A percentile compares a stretch with the other conserved stretches of the same genome.
phyloP scores from a whole-genome alignment of 306 rosid species.

The Ochetophila trinervis region DNA sequence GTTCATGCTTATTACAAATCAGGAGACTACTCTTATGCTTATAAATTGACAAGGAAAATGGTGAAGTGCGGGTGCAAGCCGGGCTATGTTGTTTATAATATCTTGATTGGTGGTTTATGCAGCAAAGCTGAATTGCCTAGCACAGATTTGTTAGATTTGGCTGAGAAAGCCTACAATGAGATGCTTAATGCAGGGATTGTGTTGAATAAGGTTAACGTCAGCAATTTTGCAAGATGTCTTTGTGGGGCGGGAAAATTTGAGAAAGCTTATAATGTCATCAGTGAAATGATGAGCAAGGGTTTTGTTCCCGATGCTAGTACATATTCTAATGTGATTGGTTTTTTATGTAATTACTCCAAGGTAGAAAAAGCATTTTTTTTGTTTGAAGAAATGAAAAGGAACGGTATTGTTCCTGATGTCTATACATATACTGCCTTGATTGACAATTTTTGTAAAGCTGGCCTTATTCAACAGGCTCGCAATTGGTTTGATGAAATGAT shows the following conservation, averaged over 20 bases:
- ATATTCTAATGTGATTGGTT: slow-evolving; percentile 75
- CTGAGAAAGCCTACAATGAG: slow-evolving; percentile 73
- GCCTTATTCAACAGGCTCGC: slow-evolving; percentile 74
- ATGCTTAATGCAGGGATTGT: slow-evolving; percentile 67
- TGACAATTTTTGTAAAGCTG: slow-evolving; percentile 79
- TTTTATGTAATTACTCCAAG: slow-evolving; percentile 63
- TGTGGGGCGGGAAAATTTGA: slow-evolving; percentile 73
- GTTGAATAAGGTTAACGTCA: slow-evolving; percentile 67
- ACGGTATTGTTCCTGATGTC: slow-evolving; percentile 72
- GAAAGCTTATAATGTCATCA: slow-evolving; percentile 64
- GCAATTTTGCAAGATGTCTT: slow-evolving; percentile 68
- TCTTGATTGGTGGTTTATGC: slow-evolving; percentile 67
- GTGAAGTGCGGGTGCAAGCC: slow-evolving; percentile 57
- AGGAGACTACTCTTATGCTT: slow-evolving; percentile 62
- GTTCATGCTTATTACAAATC: slow-evolving; percentile 72
- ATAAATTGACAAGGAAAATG: slow-evolving; percentile 71
- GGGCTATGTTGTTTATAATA: slow-evolving; percentile 70
- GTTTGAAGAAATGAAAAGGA: slow-evolving; percentile 74
- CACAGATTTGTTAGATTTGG: slow-evolving; percentile 53
- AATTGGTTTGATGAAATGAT: slow-evolving; percentile 79
- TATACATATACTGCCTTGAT: slow-evolving; percentile 73
- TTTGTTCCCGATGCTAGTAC: slow-evolving; percentile 78
- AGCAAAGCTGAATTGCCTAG: slow-evolving; percentile 49
- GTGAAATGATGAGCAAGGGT: slow-evolving; percentile 86
- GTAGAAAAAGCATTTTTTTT: slow-evolving; percentile 73